Conservation (phyloP, 2,329 filamentous ascomycete species). For the Arthrocladium fulminans region DNA sequence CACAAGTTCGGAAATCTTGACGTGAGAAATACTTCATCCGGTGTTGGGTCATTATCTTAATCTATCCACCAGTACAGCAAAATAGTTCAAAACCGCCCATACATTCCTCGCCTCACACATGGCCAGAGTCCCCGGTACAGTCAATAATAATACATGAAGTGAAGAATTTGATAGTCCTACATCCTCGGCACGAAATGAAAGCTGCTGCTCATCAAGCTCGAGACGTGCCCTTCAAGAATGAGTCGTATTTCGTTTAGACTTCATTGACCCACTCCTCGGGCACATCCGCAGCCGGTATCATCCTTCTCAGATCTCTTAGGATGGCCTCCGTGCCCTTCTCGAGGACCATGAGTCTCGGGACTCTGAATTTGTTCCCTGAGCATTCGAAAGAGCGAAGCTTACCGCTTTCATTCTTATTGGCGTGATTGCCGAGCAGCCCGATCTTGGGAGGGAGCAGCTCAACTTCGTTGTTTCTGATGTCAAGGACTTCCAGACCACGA, state of each 20-base stretch:
- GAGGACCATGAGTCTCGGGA: conserved; percentile 74
- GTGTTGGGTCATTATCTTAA: too few relatives aligned
- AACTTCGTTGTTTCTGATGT: conserved; percentile 79
- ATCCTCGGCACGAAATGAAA: too few relatives aligned
- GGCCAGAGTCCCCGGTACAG: too few relatives aligned
- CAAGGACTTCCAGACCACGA: conserved; percentile 63
- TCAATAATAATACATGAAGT: too few relatives aligned
- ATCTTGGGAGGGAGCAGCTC: conserved; percentile 70
- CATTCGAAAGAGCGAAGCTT: conserved; percentile 61
- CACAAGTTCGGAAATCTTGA: too few relatives aligned
- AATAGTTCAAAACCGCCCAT: too few relatives aligned
- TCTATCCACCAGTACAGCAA: too few relatives aligned
- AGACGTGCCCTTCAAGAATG: too few relatives aligned
- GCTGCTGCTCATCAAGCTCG: too few relatives aligned
- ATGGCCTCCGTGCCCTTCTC: conserved; percentile 82
- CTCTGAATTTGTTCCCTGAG: conserved; percentile 75
- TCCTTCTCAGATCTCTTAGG: conserved; percentile 68
- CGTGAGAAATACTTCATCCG: too few relatives aligned
- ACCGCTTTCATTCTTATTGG: conserved; percentile 34
- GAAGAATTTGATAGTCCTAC: too few relatives aligned
- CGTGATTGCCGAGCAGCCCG: conserved; percentile 61
- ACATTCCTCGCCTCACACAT: too few relatives aligned
- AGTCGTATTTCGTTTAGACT: conserved; percentile 1
- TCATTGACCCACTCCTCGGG: conserved; percentile 23
- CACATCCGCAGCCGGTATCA: conserved; percentile 51